These are phyloP conservation scores for Fusarium albosuccineum DNA, from an alignment of 2,329 filamentous ascomycete genomes.

Conservation along the genomic window DNA sequence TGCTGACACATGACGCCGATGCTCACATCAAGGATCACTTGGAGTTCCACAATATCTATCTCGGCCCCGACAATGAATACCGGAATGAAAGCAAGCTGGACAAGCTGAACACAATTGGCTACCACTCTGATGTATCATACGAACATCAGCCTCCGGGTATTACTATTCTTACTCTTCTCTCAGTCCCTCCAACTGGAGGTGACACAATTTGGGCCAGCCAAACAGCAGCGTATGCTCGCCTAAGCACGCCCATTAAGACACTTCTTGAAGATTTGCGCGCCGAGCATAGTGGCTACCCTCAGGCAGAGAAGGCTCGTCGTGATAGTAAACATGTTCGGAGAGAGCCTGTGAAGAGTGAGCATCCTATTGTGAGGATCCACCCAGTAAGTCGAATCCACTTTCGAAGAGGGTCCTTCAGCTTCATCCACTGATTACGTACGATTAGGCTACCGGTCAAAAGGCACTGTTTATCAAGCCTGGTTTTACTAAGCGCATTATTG, in stretches of 20 bases:
- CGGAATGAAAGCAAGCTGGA: conserved; percentile 50
- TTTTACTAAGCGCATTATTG: neutral
- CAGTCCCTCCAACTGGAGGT: conserved; percentile 13
- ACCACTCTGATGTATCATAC: conserved; percentile 59
- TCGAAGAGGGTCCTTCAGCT: conserved; percentile 31
- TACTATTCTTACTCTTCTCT: conserved; percentile 49
- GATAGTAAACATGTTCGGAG: conserved; percentile 8
- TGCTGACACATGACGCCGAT: conserved; percentile 25
- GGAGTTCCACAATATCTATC: conserved; percentile 62
- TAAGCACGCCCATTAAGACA: conserved; percentile 9
- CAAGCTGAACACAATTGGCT: conserved; percentile 50
- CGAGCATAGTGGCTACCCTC: conserved; percentile 12
- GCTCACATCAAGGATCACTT: conserved; percentile 58
- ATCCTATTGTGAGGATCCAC: conserved; percentile 54
- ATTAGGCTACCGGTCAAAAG: conserved; percentile 4
- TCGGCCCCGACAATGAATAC: conserved; percentile 58
- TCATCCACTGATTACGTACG: neutral
- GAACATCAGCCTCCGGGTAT: conserved; percentile 58
- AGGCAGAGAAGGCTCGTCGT: conserved; percentile 6
- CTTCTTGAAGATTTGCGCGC: conserved; percentile 15
- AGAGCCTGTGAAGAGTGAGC: conserved; percentile 60
- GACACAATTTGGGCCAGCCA: conserved; percentile 20
- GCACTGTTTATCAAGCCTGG: conserved; percentile 1
- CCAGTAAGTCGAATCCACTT: conserved; percentile 51
- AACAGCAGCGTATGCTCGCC: conserved; percentile 10